A percentile compares a stretch with the other conserved stretches of the same genome.
phyloP scores from a whole-genome alignment of 306 rosid genomes.

The Cicer pinnatifidum region DNA sequence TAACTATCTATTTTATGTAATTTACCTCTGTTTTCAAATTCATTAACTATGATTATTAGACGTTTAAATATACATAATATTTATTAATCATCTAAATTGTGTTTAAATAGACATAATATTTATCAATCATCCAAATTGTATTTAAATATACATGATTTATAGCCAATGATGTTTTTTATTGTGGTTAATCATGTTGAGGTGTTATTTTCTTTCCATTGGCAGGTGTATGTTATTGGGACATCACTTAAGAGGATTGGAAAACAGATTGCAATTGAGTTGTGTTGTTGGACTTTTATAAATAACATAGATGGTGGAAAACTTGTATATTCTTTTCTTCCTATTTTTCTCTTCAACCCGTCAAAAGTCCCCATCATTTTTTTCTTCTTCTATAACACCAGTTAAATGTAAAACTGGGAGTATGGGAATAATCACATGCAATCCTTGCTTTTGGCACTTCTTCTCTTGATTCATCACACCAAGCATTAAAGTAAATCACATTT shows the following conservation, averaged over 20 bases:
- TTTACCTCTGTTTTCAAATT: too few species aligned
- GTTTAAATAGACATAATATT: too few species aligned
- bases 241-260: slow-evolving; percentile 97
- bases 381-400: slow-evolving; percentile 26
- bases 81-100: too few species aligned
- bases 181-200: slow-evolving; percentile 19
- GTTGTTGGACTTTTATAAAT: slow-evolving; percentile 84
- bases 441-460: slow-evolving; percentile 35
- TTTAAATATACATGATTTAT: neutral
- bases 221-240: slow-evolving; percentile 99
- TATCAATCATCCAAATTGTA: too few species aligned
- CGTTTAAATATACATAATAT: too few species aligned
- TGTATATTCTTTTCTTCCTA: slow-evolving; percentile 65
- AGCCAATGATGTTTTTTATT: neutral
- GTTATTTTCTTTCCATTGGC: slow-evolving; percentile 42
- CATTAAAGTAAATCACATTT: slow-evolving; percentile 37
- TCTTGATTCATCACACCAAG: slow-evolving; percentile 40
- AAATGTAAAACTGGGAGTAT: slow-evolving; percentile 39
- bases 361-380: neutral
- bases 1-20: too few species aligned
- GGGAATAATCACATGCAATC: slow-evolving; percentile 41
- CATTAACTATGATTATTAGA: too few species aligned
- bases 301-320: slow-evolving; percentile 43
- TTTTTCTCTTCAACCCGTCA: slow-evolving; percentile 25
- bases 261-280: slow-evolving; percentile 87